Evolutionary conservation across 768 basidiomycete species (phyloP).

Genomic region (Amanita muscaria): DNA sequence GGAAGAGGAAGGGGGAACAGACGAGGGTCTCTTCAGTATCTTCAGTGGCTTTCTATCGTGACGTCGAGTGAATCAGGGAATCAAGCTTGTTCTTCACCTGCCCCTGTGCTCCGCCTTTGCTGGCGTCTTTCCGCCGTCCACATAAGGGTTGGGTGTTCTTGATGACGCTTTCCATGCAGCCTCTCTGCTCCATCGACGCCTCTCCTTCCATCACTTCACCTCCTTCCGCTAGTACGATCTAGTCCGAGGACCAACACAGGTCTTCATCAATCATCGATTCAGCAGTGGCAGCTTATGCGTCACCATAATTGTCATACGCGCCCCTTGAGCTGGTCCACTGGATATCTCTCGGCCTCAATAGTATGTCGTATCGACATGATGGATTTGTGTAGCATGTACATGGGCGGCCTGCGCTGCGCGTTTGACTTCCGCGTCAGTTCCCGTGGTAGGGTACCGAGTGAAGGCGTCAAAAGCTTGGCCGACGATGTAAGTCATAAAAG

Average conservation of each 20-base stretch:
- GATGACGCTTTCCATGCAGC: no score
- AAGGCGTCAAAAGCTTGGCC: slow-evolving; percentile 73
- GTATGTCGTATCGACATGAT: slow-evolving; percentile 73
- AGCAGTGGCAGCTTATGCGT: slow-evolving; percentile 91
- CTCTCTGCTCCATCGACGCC: slow-evolving; percentile 53
- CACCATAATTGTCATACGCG: slow-evolving; percentile 81
- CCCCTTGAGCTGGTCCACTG: slow-evolving; percentile 89
- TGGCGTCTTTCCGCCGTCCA: no score
- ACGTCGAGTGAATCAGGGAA: no score
- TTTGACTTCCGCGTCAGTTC: slow-evolving; percentile 45
- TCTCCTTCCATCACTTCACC: slow-evolving; percentile 76
- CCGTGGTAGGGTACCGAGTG: slow-evolving; percentile 57
- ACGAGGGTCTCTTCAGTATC: no score
- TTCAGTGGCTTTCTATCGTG: no score
- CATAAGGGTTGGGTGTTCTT: no score
- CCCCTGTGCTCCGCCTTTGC: no score
- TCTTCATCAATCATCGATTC: slow-evolving; percentile 83
- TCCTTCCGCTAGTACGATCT: slow-evolving; percentile 70
- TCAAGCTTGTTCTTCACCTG: no score
- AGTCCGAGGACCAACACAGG: no score
- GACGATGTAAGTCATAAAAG: slow-evolving; percentile 80
- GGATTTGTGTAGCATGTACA: slow-evolving; percentile 86
- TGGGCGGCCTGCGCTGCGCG: slow-evolving; percentile 70
- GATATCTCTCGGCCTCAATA: slow-evolving; percentile 92
- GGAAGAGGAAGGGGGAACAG: no score